Base-by-base conservation (phyloP, 2,329 filamentous ascomycete species). In the Graphiopsis chlorocephala region DNA sequence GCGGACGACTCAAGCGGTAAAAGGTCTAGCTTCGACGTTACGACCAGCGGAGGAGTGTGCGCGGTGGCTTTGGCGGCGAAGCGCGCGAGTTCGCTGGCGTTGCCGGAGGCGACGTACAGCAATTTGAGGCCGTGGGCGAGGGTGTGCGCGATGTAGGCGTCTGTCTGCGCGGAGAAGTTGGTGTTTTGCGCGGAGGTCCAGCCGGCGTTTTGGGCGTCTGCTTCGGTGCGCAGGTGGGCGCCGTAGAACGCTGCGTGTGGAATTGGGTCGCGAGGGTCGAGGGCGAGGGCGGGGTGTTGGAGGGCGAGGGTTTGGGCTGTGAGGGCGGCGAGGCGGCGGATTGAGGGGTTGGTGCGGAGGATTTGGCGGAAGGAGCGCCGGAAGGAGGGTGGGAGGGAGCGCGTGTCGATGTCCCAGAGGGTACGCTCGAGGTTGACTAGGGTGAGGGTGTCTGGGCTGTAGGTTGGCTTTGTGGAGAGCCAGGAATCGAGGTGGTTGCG, bases 91-190 rank as follows among this genome's bases (percentile, higher is more conserved):
- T 82, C 75, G 11, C 70, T 60, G 2, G 71, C 70, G 20, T 79
- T 78, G 12, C 80, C 80, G 0, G 79, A 80, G 12, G 80, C 80
- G 14, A 82, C 76, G 69, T 81, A 84, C 1, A 80, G 75, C 14
- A 81, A 60, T 0, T 69, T 61, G 0, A 77, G 68, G 3, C 73
- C 71, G 38, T 71, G 63, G 4, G 68, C 50, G 12, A 69, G 50
- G 0, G 79, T 76, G 55, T 78, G 74, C 29, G 71, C 63, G 25
- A 81, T 72, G 66, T 80, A 80, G 1, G 75, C 72, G 3, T 72
- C 69, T 0, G 77, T 75, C 68, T 81, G 79, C 0, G 73, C 72
- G 1, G 75, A 71, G 67, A 75, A 79, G 25, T 74, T 74, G 31
- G 78, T 64, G 31, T 69, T 61, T 3, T 65, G 63, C 20, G 58